These are phyloP conservation scores for Spencermartinsiella ligniputridi DNA, from an alignment of 1,139 yeast genomes.

Conservation along the genomic window DNA sequence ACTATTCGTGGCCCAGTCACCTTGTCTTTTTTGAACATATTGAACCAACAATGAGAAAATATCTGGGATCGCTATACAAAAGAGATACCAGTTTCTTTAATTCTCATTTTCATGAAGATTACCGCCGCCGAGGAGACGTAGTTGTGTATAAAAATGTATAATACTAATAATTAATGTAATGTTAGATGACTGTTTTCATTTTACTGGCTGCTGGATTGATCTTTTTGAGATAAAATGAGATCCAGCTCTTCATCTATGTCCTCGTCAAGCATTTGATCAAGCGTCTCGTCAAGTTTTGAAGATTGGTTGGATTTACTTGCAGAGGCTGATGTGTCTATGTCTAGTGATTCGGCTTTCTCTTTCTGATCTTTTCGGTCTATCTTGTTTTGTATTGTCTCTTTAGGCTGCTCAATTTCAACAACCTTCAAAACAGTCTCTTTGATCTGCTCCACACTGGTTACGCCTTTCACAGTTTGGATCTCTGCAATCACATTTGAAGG, in stretches of 20 bases:
- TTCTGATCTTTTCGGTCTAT: background rate
- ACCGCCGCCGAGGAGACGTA: constrained; percentile 72
- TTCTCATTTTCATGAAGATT: constrained; percentile 82
- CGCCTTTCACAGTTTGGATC: constrained; percentile 17
- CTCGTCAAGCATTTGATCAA: constrained; percentile 2
- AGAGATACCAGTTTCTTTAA: constrained; percentile 59
- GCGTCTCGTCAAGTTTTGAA: background rate
- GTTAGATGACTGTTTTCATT: background rate
- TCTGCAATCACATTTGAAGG: constrained; percentile 63
- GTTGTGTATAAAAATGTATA: constrained; percentile 43
- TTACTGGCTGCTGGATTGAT: background rate
- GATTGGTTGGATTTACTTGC: background rate
- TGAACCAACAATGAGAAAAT: constrained; percentile 41
- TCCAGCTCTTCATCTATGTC: constrained; percentile 1
- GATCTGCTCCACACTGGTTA: background rate
- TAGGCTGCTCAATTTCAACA: background rate
- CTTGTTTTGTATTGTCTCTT: background rate
- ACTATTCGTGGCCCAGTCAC: constrained; percentile 65
- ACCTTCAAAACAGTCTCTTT: background rate
- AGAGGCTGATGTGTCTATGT: no score
- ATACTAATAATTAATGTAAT: no score
- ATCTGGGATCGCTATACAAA: constrained; percentile 42
- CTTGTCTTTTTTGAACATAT: constrained; percentile 68
- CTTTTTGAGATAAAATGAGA: background rate
- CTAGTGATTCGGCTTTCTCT: background rate